Conservation (phyloP, 768 basidiomycete species). For the Kwoniella bestiolae region DNA sequence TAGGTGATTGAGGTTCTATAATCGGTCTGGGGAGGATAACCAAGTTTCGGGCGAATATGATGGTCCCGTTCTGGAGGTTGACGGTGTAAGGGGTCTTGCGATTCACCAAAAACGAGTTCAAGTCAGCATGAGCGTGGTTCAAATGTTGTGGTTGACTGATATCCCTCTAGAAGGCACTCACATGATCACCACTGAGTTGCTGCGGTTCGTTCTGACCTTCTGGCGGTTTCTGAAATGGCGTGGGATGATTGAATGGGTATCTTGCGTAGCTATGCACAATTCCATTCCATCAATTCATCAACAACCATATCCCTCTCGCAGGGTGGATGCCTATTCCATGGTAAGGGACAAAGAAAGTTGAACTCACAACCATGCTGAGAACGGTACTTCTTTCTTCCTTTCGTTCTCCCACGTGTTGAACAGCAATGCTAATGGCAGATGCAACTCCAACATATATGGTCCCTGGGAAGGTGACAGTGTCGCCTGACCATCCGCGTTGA, state of each 20-base stretch:
- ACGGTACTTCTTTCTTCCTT: not conserved
- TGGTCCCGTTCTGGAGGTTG: conserved; percentile 2
- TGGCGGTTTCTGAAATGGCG: not conserved
- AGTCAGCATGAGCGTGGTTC: not conserved
- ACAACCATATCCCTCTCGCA: no score
- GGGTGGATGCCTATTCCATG: no score
- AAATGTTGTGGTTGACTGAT: no score
- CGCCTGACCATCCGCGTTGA: not conserved
- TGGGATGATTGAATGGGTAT: conserved; percentile 9
- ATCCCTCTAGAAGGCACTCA: not conserved
- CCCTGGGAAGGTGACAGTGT: not conserved
- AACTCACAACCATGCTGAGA: conserved; percentile 6
- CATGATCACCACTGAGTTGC: conserved; percentile 1
- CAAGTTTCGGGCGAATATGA: conserved; percentile 4
- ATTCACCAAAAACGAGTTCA: not conserved
- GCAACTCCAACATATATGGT: conserved; percentile 1
- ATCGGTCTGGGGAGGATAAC: conserved; percentile 9
- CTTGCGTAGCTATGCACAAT: not conserved
- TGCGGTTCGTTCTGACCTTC: conserved; percentile 4
- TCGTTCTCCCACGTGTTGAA: not conserved
- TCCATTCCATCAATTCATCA: no score
- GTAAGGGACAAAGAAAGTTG: not conserved
- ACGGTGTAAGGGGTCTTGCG: conserved; percentile 3
- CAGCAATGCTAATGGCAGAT: not conserved
- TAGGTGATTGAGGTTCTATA: not conserved